Evolutionary conservation across 495 filamentous ascomycete genomes (phyloP), one percentile per base, ranked within the genome.

Genomic region (Astrothelium subdiscretum): DNA sequence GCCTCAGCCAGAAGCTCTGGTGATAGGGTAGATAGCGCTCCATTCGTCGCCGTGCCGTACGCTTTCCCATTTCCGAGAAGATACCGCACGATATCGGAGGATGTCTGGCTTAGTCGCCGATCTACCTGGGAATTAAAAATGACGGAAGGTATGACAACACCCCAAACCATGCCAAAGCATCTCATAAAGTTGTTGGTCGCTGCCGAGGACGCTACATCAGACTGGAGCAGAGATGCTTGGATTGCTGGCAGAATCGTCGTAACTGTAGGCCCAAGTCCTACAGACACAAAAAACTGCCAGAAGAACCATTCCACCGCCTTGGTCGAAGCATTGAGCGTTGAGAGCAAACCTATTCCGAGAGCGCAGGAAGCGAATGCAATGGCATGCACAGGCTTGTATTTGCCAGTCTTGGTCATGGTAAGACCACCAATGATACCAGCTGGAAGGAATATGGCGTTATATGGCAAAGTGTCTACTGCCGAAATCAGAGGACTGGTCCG

Each of bases 91-190:
- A 15, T 15, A 6, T 6, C 6, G 35, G 5, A 6, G 5, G 35
- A 38, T 6, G 15, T 38, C 6, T 6, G 35, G 35, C 35, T 38
- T 6, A 38, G 35, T 38, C 15, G 5, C 15, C 15, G 35, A 38
- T 38, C 35, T 6, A 38, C 15, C 15, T 38, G 35, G 5, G 35
- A 38, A 66, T 81, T 81, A 69, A 84, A 83, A 12, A 82, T 72
- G 2, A 75, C 74, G 0, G 74, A 68, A 4, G 82, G 77, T 32
- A 84, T 73, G 0, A 79, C 65, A 0, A 80, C 74, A 1, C 78
- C 80, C 79, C 79, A 82, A 26, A 82, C 73, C 35, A 38, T 6
- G 35, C 35, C 35, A 15, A 38, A 38, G 15, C 15, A 6, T 6
- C 35, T 6, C 3, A 81, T 31, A 35, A 83, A 82, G 0, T 68